Conservation (phyloP, 352 stramenopile genomes). For the Aphanomyces invadans region DNA sequence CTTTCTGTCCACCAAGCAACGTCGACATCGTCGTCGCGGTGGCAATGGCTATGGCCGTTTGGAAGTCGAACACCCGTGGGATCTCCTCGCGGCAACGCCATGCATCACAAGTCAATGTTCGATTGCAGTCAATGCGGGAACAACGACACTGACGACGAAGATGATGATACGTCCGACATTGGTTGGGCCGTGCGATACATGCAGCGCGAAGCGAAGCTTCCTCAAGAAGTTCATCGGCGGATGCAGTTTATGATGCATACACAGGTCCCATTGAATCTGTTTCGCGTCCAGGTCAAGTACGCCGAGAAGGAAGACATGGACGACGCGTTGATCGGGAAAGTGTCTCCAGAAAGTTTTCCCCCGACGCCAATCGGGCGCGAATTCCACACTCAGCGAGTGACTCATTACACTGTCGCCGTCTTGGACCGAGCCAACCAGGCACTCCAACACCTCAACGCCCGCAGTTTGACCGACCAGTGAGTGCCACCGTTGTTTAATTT, state of each 20-base stretch:
- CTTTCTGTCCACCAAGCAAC: not conserved
- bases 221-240: constrained; percentile 48
- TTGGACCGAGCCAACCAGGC: constrained; percentile 68
- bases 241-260: constrained; percentile 82
- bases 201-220: constrained; percentile 55
- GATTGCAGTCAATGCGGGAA: too few relatives aligned
- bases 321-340: constrained; percentile 36
- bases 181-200: constrained; percentile 78
- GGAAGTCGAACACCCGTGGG: constrained; percentile 12
- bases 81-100: constrained; percentile 3
- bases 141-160: not conserved
- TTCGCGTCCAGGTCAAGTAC: constrained; percentile 54
- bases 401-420: constrained; percentile 67
- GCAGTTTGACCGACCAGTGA: too few relatives aligned
- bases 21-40: not conserved
- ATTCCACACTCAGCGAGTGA: constrained; percentile 57
- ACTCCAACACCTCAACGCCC: constrained; percentile 47
- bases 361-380: constrained; percentile 71
- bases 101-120: too few relatives aligned
- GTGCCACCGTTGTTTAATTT: too few relatives aligned
- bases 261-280: constrained; percentile 61
- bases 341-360: constrained; percentile 73
- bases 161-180: constrained; percentile 35
- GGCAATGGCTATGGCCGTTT: constrained; percentile 20
- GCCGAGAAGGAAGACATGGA: constrained; percentile 27